A percentile compares a stretch with the other conserved stretches of the same genome.
phyloP scores from a whole-genome alignment of 164 flowering plant genomes.

The Aristolochia fimbriata region DNA sequence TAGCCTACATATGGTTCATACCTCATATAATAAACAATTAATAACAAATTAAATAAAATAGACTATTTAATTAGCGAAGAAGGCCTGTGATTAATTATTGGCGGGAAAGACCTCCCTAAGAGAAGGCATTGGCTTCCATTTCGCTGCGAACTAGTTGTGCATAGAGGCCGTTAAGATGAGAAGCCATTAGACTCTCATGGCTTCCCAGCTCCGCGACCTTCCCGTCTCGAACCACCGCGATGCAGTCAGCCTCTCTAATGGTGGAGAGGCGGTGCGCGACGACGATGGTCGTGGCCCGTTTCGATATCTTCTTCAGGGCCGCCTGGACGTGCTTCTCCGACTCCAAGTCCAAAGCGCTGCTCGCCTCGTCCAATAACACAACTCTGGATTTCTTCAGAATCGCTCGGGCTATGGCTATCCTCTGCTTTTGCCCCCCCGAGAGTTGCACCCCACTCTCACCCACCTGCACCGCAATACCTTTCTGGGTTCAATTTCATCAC shows the following conservation, averaged over 20 bases:
- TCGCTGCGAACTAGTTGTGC: constrained; percentile 49
- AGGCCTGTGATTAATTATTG: too few relatives aligned
- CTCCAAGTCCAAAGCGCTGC: constrained; percentile 74
- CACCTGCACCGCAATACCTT: constrained; percentile 24
- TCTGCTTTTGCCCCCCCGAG: constrained; percentile 73
- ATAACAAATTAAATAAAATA: too few relatives aligned
- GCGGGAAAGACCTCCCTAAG: background rate
- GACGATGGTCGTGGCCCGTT: constrained; percentile 44
- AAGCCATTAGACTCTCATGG: constrained; percentile 52
- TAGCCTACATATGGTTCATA: too few relatives aligned
- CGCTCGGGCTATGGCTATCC: constrained; percentile 69
- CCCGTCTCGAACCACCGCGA: constrained; percentile 50
- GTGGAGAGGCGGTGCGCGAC: constrained; percentile 73
- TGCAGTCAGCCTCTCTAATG: constrained; percentile 47
- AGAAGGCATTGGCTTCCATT: constrained; percentile 52
- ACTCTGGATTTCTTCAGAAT: constrained; percentile 50
- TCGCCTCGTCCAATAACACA: constrained; percentile 63
- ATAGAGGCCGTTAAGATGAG: constrained; percentile 40
- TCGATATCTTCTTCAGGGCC: constrained; percentile 39
- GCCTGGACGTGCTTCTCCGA: constrained; percentile 65
- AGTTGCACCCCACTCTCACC: constrained; percentile 71
- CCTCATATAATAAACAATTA: too few relatives aligned
- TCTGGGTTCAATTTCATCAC: background rate
- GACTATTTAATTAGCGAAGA: background rate
- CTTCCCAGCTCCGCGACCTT: constrained; percentile 43